phyloP scores from a whole-genome alignment of 2,329 filamentous ascomycete genomes.

The Beauveria brongniartii region DNA sequence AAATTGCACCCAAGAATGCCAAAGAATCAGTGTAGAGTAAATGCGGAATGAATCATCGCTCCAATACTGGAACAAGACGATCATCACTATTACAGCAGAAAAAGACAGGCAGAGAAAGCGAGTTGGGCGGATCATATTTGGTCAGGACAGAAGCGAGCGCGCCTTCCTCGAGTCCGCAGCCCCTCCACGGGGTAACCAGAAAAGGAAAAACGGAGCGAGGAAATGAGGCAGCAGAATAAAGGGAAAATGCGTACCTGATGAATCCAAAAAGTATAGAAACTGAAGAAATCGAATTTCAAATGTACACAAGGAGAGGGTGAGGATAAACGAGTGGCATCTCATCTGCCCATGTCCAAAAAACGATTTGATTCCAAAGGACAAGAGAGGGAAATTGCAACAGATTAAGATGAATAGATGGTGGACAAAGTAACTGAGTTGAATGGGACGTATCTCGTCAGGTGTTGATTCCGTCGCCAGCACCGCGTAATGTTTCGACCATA shows the following conservation, averaged over 20 bases:
- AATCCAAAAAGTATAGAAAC: conserved; percentile 6
- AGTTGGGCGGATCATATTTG: neutral
- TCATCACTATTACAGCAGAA: neutral
- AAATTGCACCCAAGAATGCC: conserved; percentile 1
- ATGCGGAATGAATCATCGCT: neutral
- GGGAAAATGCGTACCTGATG: neutral
- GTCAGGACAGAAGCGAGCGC: neutral
- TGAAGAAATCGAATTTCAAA: neutral
- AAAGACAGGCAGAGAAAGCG: neutral
- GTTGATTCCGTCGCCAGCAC: neutral
- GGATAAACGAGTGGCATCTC: neutral
- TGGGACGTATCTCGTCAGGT: neutral
- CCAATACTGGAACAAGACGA: neutral
- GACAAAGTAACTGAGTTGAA: neutral
- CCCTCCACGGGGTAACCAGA: neutral
- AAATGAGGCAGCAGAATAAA: neutral
- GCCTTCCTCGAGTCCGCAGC: conserved; percentile 3
- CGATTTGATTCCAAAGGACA: neutral
- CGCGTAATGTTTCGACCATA: neutral
- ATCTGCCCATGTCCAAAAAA: conserved; percentile 6
- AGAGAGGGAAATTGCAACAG: neutral
- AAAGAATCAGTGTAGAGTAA: neutral
- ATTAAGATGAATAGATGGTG: neutral
- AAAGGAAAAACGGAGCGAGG: conserved; percentile 3
- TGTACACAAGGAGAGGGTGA: neutral